Conservation (phyloP, 2,329 filamentous ascomycete genomes). For the Colletotrichum theobromicola region DNA sequence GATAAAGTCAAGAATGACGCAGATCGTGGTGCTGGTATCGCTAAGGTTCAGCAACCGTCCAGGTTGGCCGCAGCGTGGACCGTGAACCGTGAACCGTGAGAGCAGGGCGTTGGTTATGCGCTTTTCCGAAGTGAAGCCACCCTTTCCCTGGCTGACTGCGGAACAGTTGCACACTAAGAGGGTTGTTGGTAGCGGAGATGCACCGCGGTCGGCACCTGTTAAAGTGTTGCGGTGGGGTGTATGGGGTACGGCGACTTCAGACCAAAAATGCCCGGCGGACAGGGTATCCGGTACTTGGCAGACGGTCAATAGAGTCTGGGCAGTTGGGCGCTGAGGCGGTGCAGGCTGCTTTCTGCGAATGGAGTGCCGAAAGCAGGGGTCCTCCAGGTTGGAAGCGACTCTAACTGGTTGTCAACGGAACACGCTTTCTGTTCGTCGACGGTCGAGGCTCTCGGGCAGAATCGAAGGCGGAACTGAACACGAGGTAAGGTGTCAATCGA, state of each 20-base stretch:
- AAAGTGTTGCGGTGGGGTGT: not conserved
- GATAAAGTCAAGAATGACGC: not conserved
- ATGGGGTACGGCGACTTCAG: slow-evolving; percentile 2
- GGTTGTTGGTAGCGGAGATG: not conserved
- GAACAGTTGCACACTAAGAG: not conserved
- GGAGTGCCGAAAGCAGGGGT: slow-evolving; percentile 19
- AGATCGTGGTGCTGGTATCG: not conserved
- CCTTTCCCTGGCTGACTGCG: not conserved
- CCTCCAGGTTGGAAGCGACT: not conserved
- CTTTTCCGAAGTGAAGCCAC: slow-evolving; percentile 10
- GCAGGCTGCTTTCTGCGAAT: slow-evolving; percentile 18
- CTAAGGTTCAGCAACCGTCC: not conserved
- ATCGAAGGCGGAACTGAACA: slow-evolving; percentile 14
- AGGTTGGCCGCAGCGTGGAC: not conserved
- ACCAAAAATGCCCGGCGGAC: not conserved
- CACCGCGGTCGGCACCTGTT: not conserved
- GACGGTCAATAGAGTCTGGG: not conserved
- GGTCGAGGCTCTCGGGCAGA: slow-evolving; percentile 19
- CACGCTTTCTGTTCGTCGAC: slow-evolving; percentile 8
- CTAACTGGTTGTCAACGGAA: not conserved
- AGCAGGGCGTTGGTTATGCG: slow-evolving; percentile 4
- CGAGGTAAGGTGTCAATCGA: slow-evolving; percentile 6
- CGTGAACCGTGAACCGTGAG: not conserved
- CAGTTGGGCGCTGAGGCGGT: slow-evolving; percentile 17
- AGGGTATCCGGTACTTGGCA: slow-evolving; percentile 2